These are phyloP conservation scores for Cordyceps cateniannulata DNA, from an alignment of 2,329 filamentous ascomycete genomes.

Conservation along the genomic window DNA sequence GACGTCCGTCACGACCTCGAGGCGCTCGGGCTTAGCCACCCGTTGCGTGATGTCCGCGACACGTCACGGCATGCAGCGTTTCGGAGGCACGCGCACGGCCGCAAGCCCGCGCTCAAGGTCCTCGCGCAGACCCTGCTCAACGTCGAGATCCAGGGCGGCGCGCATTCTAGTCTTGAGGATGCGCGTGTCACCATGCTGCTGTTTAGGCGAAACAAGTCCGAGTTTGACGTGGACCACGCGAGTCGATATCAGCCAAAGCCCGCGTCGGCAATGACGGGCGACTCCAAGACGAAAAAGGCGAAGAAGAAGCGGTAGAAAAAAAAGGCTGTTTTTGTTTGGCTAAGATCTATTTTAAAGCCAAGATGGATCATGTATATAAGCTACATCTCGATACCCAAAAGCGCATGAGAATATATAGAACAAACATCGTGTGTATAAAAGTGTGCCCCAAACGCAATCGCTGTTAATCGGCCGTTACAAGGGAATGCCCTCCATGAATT, in stretches of 20 bases:
- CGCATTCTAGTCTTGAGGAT: constrained; percentile 68
- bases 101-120: constrained; percentile 59
- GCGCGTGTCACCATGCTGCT: constrained; percentile 85
- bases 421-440: neutral
- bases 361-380: constrained; percentile 6
- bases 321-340: neutral
- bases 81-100: constrained; percentile 59
- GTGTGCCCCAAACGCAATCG: neutral
- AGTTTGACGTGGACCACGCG: constrained; percentile 75
- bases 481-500: constrained; percentile 66
- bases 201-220: constrained; percentile 75
- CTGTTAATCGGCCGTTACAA: constrained; percentile 33
- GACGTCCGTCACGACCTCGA: constrained; percentile 74
- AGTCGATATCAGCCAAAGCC: constrained; percentile 51
- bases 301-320: constrained; percentile 32
- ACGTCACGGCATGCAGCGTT: constrained; percentile 75
- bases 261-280: constrained; percentile 22
- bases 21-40: constrained; percentile 72
- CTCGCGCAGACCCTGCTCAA: constrained; percentile 52
- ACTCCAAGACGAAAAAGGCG: constrained; percentile 20
- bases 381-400: constrained; percentile 9
- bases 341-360: neutral
- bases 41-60: constrained; percentile 72
- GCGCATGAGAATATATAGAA: neutral
- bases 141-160: constrained; percentile 56